These are phyloP conservation scores for Brassica hybrid DNA, from an alignment of 441 rosid species.

Conservation along the genomic window DNA sequence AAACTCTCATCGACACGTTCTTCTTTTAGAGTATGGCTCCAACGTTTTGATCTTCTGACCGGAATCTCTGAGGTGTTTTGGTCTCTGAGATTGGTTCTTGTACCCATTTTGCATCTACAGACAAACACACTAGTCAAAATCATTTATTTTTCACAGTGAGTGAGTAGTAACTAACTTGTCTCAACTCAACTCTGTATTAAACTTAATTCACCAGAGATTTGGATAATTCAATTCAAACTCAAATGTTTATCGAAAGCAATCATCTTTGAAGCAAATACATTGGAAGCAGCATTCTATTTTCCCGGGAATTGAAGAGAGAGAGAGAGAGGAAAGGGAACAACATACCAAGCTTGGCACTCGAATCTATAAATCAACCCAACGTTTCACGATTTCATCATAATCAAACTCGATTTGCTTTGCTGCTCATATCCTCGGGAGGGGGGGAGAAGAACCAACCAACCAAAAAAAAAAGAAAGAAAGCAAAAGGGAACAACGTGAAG, in stretches of 20 bases:
- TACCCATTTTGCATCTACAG: conserved; percentile 24
- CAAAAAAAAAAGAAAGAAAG: not conserved
- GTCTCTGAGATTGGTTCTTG: conserved; percentile 26
- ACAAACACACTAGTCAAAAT: not conserved
- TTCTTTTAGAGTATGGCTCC: conserved; percentile 35
- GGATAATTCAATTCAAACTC: not conserved
- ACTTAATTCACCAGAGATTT: not conserved
- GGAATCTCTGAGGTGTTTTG: conserved; percentile 32
- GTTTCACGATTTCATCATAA: conserved; percentile 1
- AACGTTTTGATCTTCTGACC: not conserved
- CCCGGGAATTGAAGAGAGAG: not conserved
- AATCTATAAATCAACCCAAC: conserved; percentile 1
- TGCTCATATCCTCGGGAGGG: not conserved
- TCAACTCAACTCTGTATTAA: not conserved
- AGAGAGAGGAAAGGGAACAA: not conserved
- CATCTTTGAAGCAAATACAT: not conserved
- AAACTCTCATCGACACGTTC: not conserved
- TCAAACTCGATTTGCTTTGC: conserved; percentile 21
- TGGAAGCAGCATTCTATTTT: not conserved
- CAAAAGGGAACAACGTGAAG: conserved; percentile 33
- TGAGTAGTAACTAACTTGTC: not conserved
- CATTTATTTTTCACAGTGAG: not conserved
- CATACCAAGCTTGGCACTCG: conserved; percentile 20
- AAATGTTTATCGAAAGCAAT: not conserved
- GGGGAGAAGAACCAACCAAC: not conserved